Evolutionary conservation across 2,329 filamentous ascomycete species (phyloP).

Genomic region (Trichoderma sp.): DNA sequence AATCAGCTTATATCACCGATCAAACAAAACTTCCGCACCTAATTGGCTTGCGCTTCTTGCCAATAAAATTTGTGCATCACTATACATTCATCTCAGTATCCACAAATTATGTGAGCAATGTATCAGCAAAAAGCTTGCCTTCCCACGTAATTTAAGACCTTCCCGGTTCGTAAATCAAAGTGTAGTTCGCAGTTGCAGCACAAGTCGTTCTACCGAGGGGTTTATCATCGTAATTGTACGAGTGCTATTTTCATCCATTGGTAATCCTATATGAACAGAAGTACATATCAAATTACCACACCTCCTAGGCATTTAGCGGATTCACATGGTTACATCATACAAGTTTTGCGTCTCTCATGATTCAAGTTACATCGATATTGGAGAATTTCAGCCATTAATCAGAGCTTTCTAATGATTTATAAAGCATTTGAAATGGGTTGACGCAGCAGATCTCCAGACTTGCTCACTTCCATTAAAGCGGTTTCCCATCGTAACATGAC

Average conservation of each 20-base stretch:
- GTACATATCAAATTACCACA: not conserved
- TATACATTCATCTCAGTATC: not conserved
- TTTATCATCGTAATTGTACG: not conserved
- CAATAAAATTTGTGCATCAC: not conserved
- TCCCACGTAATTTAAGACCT: not conserved
- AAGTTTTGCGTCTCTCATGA: not conserved
- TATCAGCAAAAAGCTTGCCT: not conserved
- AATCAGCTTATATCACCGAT: not conserved
- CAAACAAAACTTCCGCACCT: not conserved
- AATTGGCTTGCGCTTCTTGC: not conserved
- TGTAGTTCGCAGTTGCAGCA: not conserved
- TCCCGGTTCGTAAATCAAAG: not conserved
- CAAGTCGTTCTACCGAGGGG: not conserved
- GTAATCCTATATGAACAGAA: not conserved
- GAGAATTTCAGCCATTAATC: not conserved
- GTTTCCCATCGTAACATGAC: not conserved
- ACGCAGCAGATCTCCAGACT: not conserved
- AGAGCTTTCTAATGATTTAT: not conserved
- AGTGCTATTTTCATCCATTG: not conserved
- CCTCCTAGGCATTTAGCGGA: not conserved
- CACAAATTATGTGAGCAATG: not conserved
- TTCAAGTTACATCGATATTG: not conserved
- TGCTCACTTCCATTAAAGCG: not conserved
- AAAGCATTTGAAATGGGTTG: not conserved
- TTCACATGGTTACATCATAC: not conserved